phyloP scores from a whole-genome alignment of 208 protist genomes.

The Leishmania martiniquensis region DNA sequence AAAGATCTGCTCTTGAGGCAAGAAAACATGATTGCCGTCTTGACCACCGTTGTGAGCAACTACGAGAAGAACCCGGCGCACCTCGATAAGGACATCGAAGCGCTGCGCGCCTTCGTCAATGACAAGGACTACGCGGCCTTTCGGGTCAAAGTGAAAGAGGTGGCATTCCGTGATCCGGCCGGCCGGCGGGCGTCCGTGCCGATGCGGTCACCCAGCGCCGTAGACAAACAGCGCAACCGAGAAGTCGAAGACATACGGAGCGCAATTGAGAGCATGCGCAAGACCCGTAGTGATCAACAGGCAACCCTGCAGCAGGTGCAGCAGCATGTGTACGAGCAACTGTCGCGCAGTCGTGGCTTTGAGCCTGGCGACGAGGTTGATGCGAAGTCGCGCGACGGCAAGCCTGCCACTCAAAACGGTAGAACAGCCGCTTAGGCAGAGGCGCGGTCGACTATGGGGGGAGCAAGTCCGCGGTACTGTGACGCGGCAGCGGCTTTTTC shows the following conservation, averaged over 20 bases:
- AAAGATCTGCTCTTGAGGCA: conserved; percentile 28
- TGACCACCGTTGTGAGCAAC: background rate
- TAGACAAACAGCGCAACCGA: background rate
- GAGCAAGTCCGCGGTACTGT: background rate
- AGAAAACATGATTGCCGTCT: conserved; percentile 28
- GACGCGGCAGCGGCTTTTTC: background rate
- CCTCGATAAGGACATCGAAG: conserved; percentile 27
- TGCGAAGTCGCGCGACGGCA: background rate
- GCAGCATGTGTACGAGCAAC: conserved; percentile 35
- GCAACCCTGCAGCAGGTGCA: conserved; percentile 27
- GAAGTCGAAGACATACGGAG: conserved; percentile 28
- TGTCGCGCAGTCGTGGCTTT: conserved; percentile 32
- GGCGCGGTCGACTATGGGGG: background rate
- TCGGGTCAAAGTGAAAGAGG: conserved; percentile 23
- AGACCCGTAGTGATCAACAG: conserved; percentile 23
- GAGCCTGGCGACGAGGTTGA: conserved; percentile 4
- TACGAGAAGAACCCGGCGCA: conserved; percentile 12
- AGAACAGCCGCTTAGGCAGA: background rate
- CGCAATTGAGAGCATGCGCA: conserved; percentile 22
- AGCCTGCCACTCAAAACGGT: background rate
- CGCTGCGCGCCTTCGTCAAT: conserved; percentile 22
- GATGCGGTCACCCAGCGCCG: background rate
- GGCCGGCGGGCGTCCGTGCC: background rate
- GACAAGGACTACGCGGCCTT: conserved; percentile 31
- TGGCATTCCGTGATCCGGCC: conserved; percentile 15